Evolutionary conservation across 371 early-diverging fungal genomes (phyloP).

Genomic region (Mortierella sp.): DNA sequence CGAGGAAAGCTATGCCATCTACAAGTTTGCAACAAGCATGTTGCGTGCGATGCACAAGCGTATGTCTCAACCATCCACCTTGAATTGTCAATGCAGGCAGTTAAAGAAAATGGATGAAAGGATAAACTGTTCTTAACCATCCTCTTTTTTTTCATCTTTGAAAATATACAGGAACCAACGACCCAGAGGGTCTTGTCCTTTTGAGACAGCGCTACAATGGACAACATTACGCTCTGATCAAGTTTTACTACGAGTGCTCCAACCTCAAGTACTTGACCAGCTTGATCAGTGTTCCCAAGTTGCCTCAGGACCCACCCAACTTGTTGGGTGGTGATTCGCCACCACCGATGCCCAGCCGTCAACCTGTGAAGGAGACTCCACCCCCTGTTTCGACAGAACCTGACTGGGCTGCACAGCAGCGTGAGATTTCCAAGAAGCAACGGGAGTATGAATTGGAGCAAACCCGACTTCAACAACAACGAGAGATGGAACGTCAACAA

Average conservation of each 20-base stretch:
- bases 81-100: neutral
- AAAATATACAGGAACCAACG: constrained; percentile 63
- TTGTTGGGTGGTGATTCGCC: constrained; percentile 63
- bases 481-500: constrained; percentile 68
- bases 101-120: neutral
- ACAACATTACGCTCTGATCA: constrained; percentile 85
- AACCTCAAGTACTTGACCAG: constrained; percentile 92
- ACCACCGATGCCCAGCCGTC: constrained; percentile 34
- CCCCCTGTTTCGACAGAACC: constrained; percentile 61
- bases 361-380: constrained; percentile 46
- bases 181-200: constrained; percentile 90
- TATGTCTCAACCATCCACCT: constrained; percentile 55
- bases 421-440: constrained; percentile 70
- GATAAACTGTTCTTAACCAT: neutral
- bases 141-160: neutral
- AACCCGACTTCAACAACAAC: constrained; percentile 66
- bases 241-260: constrained; percentile 93
- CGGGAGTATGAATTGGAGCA: constrained; percentile 81
- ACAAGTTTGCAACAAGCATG: constrained; percentile 95
- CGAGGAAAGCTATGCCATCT: constrained; percentile 96
- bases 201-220: constrained; percentile 87
- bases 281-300: constrained; percentile 90
- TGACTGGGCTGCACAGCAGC: constrained; percentile 65
- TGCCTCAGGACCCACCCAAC: constrained; percentile 83
- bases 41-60: constrained; percentile 95